These are phyloP conservation scores for Erythrobasidium yunnanense DNA, from an alignment of 768 basidiomycete genomes.

Conservation along the genomic window DNA sequence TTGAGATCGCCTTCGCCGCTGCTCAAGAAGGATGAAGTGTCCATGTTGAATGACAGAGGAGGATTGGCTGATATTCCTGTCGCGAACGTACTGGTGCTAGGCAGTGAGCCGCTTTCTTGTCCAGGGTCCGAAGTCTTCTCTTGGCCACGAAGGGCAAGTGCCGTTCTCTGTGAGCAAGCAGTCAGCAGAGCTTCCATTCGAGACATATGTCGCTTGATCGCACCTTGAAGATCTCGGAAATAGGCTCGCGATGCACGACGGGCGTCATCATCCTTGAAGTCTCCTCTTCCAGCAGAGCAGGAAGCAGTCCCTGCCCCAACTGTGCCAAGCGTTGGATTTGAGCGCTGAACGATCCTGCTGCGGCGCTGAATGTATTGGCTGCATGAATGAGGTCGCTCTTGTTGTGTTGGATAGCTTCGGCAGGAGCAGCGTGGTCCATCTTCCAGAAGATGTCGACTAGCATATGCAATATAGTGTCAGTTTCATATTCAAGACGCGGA, in stretches of 20 bases:
- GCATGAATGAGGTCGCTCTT: neutral
- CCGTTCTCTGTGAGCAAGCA: too few relatives aligned
- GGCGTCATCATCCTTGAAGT: neutral
- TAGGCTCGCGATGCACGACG: neutral
- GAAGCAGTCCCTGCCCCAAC: neutral
- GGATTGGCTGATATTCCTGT: too few relatives aligned
- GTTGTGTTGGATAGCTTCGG: neutral
- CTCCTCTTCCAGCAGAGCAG: neutral
- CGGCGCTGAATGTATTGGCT: neutral
- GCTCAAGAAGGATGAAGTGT: too few relatives aligned
- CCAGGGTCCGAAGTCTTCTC: too few relatives aligned
- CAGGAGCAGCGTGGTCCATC: neutral
- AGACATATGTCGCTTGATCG: too few relatives aligned
- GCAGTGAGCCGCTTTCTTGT: too few relatives aligned
- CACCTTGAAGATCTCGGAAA: neutral
- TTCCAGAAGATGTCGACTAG: constrained; percentile 11
- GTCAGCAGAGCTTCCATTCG: too few relatives aligned
- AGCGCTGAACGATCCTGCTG: neutral
- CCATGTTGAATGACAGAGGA: too few relatives aligned
- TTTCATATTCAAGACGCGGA: neutral
- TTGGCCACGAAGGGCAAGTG: too few relatives aligned
- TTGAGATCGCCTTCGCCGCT: too few relatives aligned
- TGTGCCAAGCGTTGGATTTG: neutral
- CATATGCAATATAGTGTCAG: neutral
- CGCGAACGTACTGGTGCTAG: too few relatives aligned